Evolutionary conservation across 208 protist genomes (phyloP).

Genomic region (Angomonas ambiguus): DNA sequence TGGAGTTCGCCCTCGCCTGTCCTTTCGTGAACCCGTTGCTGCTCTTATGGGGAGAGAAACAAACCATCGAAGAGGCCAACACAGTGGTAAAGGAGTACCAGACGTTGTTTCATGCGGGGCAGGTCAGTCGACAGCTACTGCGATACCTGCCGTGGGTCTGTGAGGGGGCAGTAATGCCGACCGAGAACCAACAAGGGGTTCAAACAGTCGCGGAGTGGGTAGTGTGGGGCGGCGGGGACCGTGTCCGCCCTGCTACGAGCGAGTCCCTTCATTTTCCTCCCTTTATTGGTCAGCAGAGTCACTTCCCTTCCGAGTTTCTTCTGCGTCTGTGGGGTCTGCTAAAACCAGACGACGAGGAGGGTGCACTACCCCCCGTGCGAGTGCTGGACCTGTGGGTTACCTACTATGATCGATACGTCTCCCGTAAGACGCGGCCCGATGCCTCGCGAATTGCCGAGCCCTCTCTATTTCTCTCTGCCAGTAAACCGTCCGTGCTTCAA

Average conservation of each 20-base stretch:
- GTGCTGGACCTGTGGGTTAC: constrained; percentile 72
- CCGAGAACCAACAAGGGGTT: not conserved
- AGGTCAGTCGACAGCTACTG: not conserved
- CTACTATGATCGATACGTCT: constrained; percentile 49
- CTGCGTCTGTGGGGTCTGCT: constrained; percentile 35
- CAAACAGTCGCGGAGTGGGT: not conserved
- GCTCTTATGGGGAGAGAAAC: constrained; percentile 16
- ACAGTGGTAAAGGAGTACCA: constrained; percentile 11
- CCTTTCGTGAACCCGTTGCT: constrained; percentile 58
- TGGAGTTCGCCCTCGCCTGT: constrained; percentile 60
- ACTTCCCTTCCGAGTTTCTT: not conserved
- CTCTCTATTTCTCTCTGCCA: constrained; percentile 19
- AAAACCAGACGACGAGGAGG: not conserved
- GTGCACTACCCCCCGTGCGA: constrained; percentile 18
- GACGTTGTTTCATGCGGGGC: not conserved
- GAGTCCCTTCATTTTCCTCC: not conserved
- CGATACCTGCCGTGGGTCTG: not conserved
- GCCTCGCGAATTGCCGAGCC: constrained; percentile 27
- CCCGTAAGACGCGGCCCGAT: constrained; percentile 64
- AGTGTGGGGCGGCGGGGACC: not conserved
- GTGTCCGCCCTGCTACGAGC: not conserved
- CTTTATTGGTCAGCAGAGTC: not conserved
- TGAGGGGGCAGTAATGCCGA: no score
- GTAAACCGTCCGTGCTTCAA: constrained; percentile 42
- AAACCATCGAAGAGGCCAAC: not conserved